Base-by-base conservation (phyloP, 148 eudicot species). In the Cornus controversa region DNA sequence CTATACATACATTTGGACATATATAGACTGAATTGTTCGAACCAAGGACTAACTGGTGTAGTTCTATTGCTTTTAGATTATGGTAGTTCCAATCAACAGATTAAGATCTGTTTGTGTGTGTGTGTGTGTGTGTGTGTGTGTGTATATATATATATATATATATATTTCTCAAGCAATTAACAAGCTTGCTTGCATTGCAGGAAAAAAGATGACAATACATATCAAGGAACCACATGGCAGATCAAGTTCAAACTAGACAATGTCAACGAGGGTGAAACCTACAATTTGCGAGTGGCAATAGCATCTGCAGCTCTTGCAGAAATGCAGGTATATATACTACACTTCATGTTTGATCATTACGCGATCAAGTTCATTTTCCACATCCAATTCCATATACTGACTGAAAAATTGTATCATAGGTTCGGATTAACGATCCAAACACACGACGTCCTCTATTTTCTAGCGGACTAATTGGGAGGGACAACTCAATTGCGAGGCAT, bases 161-260 rank as follows among this genome's bases (percentile, higher is more conserved):
- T n/a, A n/a, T n/a, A n/a, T n/a, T n/a, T n/a, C n/a, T n/a, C n/a
- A n/a, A n/a, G n/a, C n/a, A n/a, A n/a, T n/a, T n/a, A n/a, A n/a
- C n/a, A n/a, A n/a, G n/a, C n/a, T n/a, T n/a, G n/a, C n/a, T 25
- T 40, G 31, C 57, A 25, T 67, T 71, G 31, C 85, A 92, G 97
- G 87, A 90, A 77, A 71, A 85, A 45, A 67, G 89, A 81, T 57
- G 91, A 91, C 31, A 86, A 76, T 10, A 76, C 81, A 65, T 87
- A 79, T 54, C 75, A 84, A 84, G 94, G 94, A 75, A 95, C 97
- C 13, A 95, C 96, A 20, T 93, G 99, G 99, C 90, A 91, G 82
- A 88, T 95, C 74, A 93, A 85, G 81, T 95, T 91, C 91, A 88
- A 88, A 70, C 91, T 90, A 2, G 90, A 90, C 6, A 63, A 66